phyloP scores from a whole-genome alignment of 768 basidiomycete genomes.

The Boletus fagicola region DNA sequence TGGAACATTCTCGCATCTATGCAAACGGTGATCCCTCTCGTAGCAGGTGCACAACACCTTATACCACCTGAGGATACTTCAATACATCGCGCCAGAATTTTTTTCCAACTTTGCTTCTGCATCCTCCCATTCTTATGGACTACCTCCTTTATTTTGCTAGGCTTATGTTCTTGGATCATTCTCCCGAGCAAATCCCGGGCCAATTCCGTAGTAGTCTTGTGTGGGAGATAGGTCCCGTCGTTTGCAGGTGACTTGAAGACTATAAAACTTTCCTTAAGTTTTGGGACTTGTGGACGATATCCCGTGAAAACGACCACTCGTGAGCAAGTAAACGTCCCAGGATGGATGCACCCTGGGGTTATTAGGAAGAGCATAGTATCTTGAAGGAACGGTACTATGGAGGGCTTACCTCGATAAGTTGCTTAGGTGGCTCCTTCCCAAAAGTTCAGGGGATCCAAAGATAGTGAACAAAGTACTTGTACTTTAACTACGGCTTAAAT shows the following conservation, averaged over 20 bases:
- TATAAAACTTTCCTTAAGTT: not conserved
- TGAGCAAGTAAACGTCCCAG: not conserved
- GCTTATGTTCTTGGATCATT: not conserved
- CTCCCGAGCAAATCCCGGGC: not conserved
- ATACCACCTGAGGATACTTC: not conserved
- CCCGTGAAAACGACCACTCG: no score
- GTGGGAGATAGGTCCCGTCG: not conserved
- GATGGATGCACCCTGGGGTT: not conserved
- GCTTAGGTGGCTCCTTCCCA: not conserved
- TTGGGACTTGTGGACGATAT: not conserved
- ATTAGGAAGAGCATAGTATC: not conserved
- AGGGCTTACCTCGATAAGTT: not conserved
- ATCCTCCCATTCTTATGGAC: not conserved
- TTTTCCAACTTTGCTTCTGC: not conserved
- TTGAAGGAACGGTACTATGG: no score
- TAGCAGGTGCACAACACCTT: not conserved
- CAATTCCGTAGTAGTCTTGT: not conserved
- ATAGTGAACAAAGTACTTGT: not conserved
- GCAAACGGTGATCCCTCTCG: not conserved
- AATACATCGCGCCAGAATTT: not conserved
- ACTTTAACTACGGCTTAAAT: no score
- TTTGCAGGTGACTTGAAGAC: not conserved
- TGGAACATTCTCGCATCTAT: not conserved
- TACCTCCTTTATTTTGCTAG: not conserved
- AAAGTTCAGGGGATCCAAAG: not conserved